phyloP scores from a whole-genome alignment of 805 yeast species.

The Pichia deserticola region DNA sequence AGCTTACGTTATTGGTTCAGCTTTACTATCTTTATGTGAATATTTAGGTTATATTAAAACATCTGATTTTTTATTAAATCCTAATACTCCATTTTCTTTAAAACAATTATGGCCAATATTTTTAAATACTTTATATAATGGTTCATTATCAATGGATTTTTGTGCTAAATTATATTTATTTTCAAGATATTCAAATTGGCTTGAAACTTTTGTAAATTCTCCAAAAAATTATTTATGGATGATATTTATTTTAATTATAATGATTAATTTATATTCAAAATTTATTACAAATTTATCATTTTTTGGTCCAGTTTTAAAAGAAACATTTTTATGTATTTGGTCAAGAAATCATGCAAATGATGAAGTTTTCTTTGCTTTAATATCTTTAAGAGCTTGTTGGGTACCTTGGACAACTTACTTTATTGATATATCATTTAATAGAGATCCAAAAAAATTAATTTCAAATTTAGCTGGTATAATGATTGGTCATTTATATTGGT shows the following conservation, averaged over 20 bases:
- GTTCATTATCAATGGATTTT: constrained; percentile 32
- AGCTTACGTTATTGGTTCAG: constrained; percentile 27
- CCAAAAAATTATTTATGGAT: constrained; percentile 35
- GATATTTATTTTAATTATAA: constrained; percentile 23
- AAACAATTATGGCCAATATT: constrained; percentile 30
- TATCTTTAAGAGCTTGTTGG: constrained; percentile 36
- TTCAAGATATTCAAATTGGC: constrained; percentile 31
- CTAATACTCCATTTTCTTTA: background rate
- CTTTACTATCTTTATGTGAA: constrained; percentile 28
- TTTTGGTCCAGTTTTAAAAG: constrained; percentile 33
- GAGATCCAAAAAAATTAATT: constrained; percentile 3
- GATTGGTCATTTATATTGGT: constrained; percentile 37
- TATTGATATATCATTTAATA: constrained; percentile 11
- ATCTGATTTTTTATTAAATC: constrained; percentile 14
- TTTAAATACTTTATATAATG: constrained; percentile 33
- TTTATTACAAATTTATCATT: constrained; percentile 24
- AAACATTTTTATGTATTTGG: constrained; percentile 37
- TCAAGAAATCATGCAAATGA: constrained; percentile 38
- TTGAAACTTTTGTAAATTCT: constrained; percentile 30
- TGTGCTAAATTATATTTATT: constrained; percentile 29
- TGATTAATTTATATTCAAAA: constrained; percentile 27
- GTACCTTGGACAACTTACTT: constrained; percentile 33
- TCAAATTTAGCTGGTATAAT: constrained; percentile 30
- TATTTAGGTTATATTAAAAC: constrained; percentile 27
- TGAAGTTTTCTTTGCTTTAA: constrained; percentile 33